These are phyloP conservation scores for Allomyces macrogynus DNA, from an alignment of 192 early-diverging fungal species.

Conservation along the genomic window DNA sequence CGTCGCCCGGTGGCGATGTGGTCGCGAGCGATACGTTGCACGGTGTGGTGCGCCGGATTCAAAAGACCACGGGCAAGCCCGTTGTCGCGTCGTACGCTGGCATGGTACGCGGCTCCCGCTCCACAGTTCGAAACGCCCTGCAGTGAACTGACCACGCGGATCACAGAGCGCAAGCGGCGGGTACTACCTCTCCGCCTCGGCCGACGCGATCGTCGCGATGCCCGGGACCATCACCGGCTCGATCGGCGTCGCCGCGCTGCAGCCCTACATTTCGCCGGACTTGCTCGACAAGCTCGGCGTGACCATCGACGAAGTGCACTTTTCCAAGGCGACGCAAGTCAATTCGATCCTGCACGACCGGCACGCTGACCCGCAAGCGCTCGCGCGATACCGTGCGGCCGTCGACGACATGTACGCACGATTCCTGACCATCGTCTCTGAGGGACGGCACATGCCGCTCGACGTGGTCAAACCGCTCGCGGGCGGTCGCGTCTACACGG, in stretches of 20 bases:
- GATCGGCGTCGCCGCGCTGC: slow-evolving; percentile 41
- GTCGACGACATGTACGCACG: slow-evolving; percentile 29
- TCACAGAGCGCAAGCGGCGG: slow-evolving; percentile 22
- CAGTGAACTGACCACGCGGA: background rate
- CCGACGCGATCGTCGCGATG: slow-evolving; percentile 33
- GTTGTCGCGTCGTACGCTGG: slow-evolving; percentile 46
- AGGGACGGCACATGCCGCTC: slow-evolving; percentile 24
- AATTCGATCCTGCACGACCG: slow-evolving; percentile 24
- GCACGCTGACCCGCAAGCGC: slow-evolving; percentile 12
- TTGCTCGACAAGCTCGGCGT: slow-evolving; percentile 35
- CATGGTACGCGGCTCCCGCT: slow-evolving; percentile 2
- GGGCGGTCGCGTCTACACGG: slow-evolving; percentile 42
- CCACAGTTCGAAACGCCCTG: background rate
- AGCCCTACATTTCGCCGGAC: slow-evolving; percentile 30
- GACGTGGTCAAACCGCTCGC: slow-evolving; percentile 34
- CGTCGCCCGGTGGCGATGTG: slow-evolving; percentile 46
- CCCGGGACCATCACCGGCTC: slow-evolving; percentile 51
- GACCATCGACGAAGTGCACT: slow-evolving; percentile 29
- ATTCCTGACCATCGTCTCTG: slow-evolving; percentile 31
- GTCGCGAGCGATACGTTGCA: slow-evolving; percentile 46
- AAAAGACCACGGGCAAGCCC: slow-evolving; percentile 33
- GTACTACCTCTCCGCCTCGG: slow-evolving; percentile 33
- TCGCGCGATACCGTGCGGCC: slow-evolving; percentile 21
- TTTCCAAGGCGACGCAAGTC: slow-evolving; percentile 12
- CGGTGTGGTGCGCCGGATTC: slow-evolving; percentile 30